Conservation (phyloP, 2,329 filamentous ascomycete species). For the Aspergillus sp. region DNA sequence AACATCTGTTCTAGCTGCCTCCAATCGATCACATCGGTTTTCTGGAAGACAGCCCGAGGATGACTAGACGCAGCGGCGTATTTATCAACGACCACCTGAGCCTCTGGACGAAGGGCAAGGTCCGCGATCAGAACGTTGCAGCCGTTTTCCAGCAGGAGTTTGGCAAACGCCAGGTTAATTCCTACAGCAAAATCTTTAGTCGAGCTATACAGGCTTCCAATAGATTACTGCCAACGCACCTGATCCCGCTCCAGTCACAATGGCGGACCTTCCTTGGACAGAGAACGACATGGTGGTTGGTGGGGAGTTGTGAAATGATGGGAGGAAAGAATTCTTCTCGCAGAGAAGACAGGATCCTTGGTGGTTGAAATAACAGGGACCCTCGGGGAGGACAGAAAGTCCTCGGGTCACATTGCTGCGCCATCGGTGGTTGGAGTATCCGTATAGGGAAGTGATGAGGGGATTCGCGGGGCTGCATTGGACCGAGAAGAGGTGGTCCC, state of each 20-base stretch:
- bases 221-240: constrained; percentile 33
- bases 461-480: constrained; percentile 15
- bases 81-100: constrained; percentile 39
- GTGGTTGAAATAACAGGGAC: not conserved
- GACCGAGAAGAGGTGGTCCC: constrained; percentile 8
- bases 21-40: constrained; percentile 53
- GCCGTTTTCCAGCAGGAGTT: constrained; percentile 42
- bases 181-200: constrained; percentile 26
- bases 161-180: constrained; percentile 47
- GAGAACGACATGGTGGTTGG: constrained; percentile 34
- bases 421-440: constrained; percentile 5
- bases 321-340: not conserved
- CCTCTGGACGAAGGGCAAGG: constrained; percentile 45
- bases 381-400: not conserved
- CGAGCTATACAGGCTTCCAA: constrained; percentile 1
- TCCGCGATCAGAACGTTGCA: constrained; percentile 50
- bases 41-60: constrained; percentile 42
- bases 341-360: not conserved
- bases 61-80: constrained; percentile 27
- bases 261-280: constrained; percentile 49
- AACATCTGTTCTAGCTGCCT: constrained; percentile 50
- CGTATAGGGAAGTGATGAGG: constrained; percentile 6
- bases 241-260: constrained; percentile 56
- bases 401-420: constrained; percentile 2
- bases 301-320: not conserved